Percentiles rank a stretch among this genome's conserved stretches.
These are phyloP conservation scores for Dioscorea cayenensis DNA, from an alignment of 116 monocot genomes.

Conservation along the genomic window DNA sequence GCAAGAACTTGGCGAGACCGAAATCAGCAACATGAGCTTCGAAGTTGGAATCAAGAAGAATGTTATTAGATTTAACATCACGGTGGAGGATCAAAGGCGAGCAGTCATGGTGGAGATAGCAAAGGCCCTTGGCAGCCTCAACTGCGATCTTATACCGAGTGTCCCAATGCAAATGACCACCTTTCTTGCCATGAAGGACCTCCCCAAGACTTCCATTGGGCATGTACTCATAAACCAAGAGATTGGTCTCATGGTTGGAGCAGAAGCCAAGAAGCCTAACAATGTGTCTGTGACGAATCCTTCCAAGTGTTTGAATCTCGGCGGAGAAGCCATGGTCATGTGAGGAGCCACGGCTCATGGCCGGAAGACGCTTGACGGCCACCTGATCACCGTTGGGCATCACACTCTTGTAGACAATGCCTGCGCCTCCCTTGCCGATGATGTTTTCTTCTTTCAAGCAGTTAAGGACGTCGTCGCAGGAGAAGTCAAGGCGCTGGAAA, in stretches of 20 bases:
- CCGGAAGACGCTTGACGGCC: slow-evolving; percentile 78
- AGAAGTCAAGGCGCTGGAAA: slow-evolving; percentile 72
- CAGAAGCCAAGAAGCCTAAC: slow-evolving; percentile 84
- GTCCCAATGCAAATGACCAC: slow-evolving; percentile 80
- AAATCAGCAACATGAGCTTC: slow-evolving; percentile 97
- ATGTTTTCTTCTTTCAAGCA: slow-evolving; percentile 74
- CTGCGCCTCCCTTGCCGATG: slow-evolving; percentile 80
- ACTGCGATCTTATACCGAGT: slow-evolving; percentile 81
- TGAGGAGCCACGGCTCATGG: slow-evolving; percentile 39
- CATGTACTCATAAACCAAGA: slow-evolving; percentile 95
- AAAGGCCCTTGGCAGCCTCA: slow-evolving; percentile 82
- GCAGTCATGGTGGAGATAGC: slow-evolving; percentile 93
- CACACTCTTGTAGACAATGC: slow-evolving; percentile 61
- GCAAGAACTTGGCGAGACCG: slow-evolving; percentile 85
- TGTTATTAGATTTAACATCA: slow-evolving; percentile 94
- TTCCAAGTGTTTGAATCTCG: slow-evolving; percentile 83
- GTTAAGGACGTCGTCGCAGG: slow-evolving; percentile 53
- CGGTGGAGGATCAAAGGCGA: slow-evolving; percentile 78
- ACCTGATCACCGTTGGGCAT: slow-evolving; percentile 61
- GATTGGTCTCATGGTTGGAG: slow-evolving; percentile 70
- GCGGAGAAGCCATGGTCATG: slow-evolving; percentile 90
- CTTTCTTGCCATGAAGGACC: slow-evolving; percentile 86
- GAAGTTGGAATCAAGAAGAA: slow-evolving; percentile 62
- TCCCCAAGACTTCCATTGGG: slow-evolving; percentile 89
- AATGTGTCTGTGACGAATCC: slow-evolving; percentile 85